phyloP scores from a whole-genome alignment of 2,329 filamentous ascomycete species.

The Diaporthe vaccinii region DNA sequence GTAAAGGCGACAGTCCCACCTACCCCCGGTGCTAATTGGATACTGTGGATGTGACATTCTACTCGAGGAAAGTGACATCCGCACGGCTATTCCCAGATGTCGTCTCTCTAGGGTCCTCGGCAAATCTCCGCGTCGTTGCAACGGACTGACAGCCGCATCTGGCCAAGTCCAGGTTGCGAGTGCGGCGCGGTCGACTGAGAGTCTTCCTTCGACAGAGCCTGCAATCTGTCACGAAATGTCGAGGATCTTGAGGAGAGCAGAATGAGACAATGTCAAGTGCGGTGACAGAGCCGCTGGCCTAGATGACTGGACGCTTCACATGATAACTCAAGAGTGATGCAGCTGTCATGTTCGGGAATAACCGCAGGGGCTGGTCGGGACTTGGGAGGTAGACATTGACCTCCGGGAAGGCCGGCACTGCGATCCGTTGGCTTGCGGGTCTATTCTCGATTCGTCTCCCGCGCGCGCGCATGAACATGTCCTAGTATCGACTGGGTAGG shows the following conservation, averaged over 20 bases:
- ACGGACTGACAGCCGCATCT: not conserved
- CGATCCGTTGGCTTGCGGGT: not conserved
- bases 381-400: not conserved
- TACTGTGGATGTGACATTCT: not conserved
- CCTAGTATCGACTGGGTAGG: conserved; percentile 19
- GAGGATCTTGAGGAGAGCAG: not conserved
- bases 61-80: conserved; percentile 10
- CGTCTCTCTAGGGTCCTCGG: not conserved
- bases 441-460: conserved; percentile 15
- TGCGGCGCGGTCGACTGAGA: not conserved
- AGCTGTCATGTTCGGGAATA: not conserved
- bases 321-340: not conserved
- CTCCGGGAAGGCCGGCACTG: not conserved
- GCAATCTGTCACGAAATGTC: not conserved
- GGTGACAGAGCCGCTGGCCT: not conserved
- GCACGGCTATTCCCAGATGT: not conserved
- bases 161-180: not conserved
- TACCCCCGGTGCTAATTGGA: not conserved
- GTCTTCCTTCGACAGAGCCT: not conserved
- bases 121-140: not conserved
- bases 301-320: not conserved
- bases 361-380: not conserved
- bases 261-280: not conserved
- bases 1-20: not conserved
- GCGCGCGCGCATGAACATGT: conserved; percentile 20